These are phyloP conservation scores for Mycena sanguinolenta DNA, from an alignment of 768 basidiomycete genomes.

Conservation along the genomic window DNA sequence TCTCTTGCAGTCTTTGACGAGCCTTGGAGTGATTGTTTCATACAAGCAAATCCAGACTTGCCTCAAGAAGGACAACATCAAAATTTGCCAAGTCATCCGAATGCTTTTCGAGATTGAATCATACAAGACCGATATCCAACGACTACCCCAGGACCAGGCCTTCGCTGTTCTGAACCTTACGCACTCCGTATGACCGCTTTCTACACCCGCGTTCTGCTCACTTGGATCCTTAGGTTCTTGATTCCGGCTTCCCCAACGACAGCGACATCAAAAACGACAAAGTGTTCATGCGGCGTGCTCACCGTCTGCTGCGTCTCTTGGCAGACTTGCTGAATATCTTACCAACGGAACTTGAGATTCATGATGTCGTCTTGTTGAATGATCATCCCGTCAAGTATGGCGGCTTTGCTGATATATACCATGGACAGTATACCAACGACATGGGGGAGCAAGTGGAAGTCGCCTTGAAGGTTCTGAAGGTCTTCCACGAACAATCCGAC, in stretches of 20 bases:
- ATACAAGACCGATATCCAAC: neutral
- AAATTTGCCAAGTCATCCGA: neutral
- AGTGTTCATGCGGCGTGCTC: neutral
- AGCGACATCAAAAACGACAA: too few relatives aligned
- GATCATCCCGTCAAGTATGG: neutral
- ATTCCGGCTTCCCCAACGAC: neutral
- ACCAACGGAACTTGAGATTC: neutral
- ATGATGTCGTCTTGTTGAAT: neutral
- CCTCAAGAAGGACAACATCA: neutral
- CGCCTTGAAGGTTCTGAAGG: too few relatives aligned
- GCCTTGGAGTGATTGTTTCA: neutral
- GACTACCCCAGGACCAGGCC: neutral
- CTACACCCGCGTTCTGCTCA: neutral
- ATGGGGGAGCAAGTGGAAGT: neutral
- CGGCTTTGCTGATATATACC: neutral
- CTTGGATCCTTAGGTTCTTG: neutral
- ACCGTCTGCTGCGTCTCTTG: neutral
- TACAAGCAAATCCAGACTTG: neutral
- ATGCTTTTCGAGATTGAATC: neutral
- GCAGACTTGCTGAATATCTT: neutral
- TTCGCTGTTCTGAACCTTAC: constrained; percentile 1
- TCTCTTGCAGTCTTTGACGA: neutral
- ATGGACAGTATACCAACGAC: neutral
- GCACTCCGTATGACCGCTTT: too few relatives aligned
- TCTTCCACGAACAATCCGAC: too few relatives aligned